A percentile compares a stretch with the other conserved stretches of the same genome.
Evolutionary conservation across 345 rosid species (phyloP).

Genomic region (Eucalyptus viminalis): DNA sequence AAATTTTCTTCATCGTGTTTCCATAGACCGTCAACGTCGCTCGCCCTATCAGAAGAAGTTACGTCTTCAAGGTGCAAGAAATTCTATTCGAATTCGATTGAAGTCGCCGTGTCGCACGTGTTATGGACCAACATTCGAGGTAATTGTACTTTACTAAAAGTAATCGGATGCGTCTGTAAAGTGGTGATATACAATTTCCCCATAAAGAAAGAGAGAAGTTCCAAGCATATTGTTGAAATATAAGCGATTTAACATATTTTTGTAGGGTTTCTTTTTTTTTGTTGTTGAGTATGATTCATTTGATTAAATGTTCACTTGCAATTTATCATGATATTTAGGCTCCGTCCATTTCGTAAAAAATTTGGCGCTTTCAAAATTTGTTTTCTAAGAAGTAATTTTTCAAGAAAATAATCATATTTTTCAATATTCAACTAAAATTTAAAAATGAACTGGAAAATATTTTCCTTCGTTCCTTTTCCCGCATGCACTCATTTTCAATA

Average conservation of each 20-base stretch:
- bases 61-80: background rate
- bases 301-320: background rate
- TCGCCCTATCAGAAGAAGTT: background rate
- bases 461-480: no score
- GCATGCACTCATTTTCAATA: no score
- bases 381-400: no score
- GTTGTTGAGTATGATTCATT: background rate
- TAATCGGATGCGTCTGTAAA: background rate
- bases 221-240: background rate
- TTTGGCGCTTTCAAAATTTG: accelerated
- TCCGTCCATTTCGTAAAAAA: accelerated
- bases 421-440: accelerated
- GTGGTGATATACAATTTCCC: background rate
- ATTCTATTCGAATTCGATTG: background rate
- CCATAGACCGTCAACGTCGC: background rate
- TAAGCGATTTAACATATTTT: background rate
- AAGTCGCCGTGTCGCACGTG: background rate
- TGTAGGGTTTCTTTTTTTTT: background rate
- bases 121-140: background rate
- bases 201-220: background rate
- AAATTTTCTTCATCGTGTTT: background rate
- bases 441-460: no score
- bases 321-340: background rate
- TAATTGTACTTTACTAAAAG: background rate
- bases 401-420: no score